Conservation (phyloP, 1,284 basidiomycete species). For the Cutaneotrichosporon dermatis region DNA sequence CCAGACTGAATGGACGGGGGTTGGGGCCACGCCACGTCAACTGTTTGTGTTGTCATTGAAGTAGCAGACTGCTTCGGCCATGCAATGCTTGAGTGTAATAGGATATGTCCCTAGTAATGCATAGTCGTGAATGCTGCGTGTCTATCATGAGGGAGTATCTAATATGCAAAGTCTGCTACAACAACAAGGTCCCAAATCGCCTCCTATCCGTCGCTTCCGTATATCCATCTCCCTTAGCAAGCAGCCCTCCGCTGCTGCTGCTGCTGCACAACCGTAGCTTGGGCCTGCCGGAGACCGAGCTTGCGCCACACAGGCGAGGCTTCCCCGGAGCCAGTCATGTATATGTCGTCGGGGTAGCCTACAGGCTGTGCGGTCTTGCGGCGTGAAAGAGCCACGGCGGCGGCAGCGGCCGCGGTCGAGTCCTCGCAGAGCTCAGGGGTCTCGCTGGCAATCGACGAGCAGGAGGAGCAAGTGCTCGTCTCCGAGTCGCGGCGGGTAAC, state of each 20-base stretch:
- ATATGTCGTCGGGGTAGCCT: constrained; percentile 7
- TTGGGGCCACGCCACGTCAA: no score
- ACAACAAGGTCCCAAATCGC: not conserved
- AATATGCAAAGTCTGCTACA: constrained; percentile 1
- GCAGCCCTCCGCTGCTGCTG: not conserved
- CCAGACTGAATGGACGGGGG: no score
- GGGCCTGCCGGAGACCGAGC: constrained; percentile 14
- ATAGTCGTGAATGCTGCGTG: not conserved
- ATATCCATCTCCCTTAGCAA: not conserved
- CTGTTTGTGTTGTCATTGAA: no score
- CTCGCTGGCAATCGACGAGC: constrained; percentile 6
- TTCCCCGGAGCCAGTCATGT: constrained; percentile 2
- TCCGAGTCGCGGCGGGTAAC: constrained; percentile 12
- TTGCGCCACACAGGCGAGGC: constrained; percentile 17
- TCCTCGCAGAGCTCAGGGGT: constrained; percentile 12
- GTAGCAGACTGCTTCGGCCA: no score
- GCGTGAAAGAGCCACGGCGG: not conserved
- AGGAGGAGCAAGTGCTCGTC: constrained; percentile 15
- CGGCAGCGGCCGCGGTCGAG: not conserved
- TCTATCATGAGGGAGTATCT: not conserved
- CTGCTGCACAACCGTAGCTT: constrained; percentile 4
- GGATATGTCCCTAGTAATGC: not conserved
- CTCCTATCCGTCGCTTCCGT: no score
- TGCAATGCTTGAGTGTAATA: no score
- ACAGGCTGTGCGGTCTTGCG: not conserved